A percentile compares a stretch with the other conserved stretches of the same genome.
These are phyloP conservation scores for Colletotrichum sp. DNA, from an alignment of 2,329 filamentous ascomycete genomes.

Conservation along the genomic window DNA sequence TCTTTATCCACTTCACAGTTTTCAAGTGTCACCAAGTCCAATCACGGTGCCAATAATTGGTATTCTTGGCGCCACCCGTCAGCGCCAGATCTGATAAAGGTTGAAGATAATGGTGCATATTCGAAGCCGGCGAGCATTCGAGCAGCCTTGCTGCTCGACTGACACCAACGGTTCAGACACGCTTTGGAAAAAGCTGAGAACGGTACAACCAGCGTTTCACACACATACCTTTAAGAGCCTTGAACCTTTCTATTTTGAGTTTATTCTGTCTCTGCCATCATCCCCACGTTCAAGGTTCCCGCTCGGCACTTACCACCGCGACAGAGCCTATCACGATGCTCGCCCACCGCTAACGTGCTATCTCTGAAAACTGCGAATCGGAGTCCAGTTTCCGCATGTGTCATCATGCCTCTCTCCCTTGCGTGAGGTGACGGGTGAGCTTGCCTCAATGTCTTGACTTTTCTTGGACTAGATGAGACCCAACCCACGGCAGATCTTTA, in stretches of 20 bases:
- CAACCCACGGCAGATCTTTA: neutral
- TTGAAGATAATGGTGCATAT: neutral
- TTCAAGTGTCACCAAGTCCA: neutral
- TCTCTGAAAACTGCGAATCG: neutral
- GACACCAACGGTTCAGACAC: neutral
- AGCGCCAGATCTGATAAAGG: neutral
- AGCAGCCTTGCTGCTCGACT: neutral
- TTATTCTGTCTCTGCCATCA: slow-evolving; percentile 2
- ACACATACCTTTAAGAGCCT: neutral
- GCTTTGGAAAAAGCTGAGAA: neutral
- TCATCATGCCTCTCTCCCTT: neutral
- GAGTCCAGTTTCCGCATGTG: neutral
- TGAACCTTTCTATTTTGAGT: slow-evolving; percentile 17
- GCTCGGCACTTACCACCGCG: slow-evolving; percentile 6
- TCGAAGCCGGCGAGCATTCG: neutral
- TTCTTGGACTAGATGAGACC: neutral
- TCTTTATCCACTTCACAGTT: neutral
- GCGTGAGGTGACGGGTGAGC: neutral
- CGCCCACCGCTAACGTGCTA: neutral
- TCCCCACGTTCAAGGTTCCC: neutral
- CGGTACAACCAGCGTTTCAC: neutral
- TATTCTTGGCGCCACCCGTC: neutral
- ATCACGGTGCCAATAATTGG: neutral
- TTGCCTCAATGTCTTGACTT: neutral
- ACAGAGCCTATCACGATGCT: neutral